Evolutionary conservation across 1,284 basidiomycete species (phyloP), one percentile per base, ranked within the genome.

Genomic region (Lignosus rhinocerotis): DNA sequence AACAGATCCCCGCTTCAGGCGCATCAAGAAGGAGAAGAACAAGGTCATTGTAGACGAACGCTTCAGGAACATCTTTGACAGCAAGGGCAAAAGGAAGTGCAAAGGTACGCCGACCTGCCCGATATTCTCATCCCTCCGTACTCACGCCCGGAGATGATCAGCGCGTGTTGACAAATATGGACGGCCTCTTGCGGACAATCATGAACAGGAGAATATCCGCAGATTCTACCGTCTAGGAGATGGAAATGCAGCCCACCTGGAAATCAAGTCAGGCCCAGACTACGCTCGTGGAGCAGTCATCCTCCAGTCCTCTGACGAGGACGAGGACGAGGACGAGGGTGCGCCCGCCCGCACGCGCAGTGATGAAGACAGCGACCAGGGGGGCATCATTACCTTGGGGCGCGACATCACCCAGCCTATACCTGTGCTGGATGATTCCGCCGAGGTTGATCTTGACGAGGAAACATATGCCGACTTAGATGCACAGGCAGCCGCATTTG

Each of bases 1-100:
- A 72, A 89, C 92, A 32, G 96, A 99, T 74, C 96, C 96, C 54
- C 87, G 96, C 56, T 99, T 99, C 78, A 81, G 96, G 38, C 83
- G 84, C 21, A 90, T 92, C 0, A 92, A 87, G 70, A 91, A 88
- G 72, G 86, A 90, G 49, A 80, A 87, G 54, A 79, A 87, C 66
- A 97, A 96, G 74, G 88, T 97, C 51, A 84, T 90, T 60, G 84
- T 98, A 41, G 96, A 99, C 73, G 90, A 96, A 14, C 88, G 96
- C n/a, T 99, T 99, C 84, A 93, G 91, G 72, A 79, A 82, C 60
- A 80, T 97, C 17, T 85, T 98, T 51, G 77, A 84, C 19, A 74
- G 80, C 56, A 71, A 70, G 64, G 77, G 67, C 54, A 78, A 78
- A 64, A 80, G 79, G 62, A 80, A 72, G 61, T 76, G 77, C 65